Conservation (phyloP, 352 stramenopile genomes). For the Pythium dissotocum region DNA sequence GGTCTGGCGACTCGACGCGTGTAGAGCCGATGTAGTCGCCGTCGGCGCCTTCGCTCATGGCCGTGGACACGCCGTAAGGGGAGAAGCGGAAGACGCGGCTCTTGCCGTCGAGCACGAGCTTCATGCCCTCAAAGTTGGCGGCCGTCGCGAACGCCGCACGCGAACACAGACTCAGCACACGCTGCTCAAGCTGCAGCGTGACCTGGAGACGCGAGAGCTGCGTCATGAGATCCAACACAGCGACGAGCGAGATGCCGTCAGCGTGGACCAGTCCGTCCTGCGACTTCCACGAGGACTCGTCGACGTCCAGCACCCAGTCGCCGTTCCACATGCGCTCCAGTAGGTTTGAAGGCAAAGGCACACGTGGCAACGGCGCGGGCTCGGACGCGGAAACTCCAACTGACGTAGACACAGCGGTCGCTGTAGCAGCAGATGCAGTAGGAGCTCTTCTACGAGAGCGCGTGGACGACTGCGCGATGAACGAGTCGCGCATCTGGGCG, state of each 20-base stretch:
- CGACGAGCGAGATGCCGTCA: constrained; percentile 40
- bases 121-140: constrained; percentile 37
- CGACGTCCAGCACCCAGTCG: constrained; percentile 55
- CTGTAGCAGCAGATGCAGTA: background rate
- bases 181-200: constrained; percentile 39
- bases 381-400: too few species aligned
- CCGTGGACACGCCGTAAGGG: constrained; percentile 50
- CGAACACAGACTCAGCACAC: constrained; percentile 40
- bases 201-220: constrained; percentile 49
- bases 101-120: constrained; percentile 58
- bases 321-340: constrained; percentile 50
- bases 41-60: constrained; percentile 24
- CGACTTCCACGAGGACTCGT: constrained; percentile 44
- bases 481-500: constrained; percentile 67
- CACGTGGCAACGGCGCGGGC: background rate
- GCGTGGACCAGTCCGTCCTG: constrained; percentile 11
- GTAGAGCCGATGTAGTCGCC: constrained; percentile 71
- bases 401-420: background rate
- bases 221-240: constrained; percentile 48
- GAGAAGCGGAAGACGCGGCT: constrained; percentile 61
- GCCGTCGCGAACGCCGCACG: constrained; percentile 29
- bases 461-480: constrained; percentile 32
- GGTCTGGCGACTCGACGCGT: constrained; percentile 41
- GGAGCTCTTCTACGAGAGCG: background rate
- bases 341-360: constrained; percentile 25